A percentile compares a stretch with the other conserved stretches of the same genome.
These are phyloP conservation scores for Colletotrichum tofieldiae DNA, from an alignment of 2,329 filamentous ascomycete genomes.

Conservation along the genomic window DNA sequence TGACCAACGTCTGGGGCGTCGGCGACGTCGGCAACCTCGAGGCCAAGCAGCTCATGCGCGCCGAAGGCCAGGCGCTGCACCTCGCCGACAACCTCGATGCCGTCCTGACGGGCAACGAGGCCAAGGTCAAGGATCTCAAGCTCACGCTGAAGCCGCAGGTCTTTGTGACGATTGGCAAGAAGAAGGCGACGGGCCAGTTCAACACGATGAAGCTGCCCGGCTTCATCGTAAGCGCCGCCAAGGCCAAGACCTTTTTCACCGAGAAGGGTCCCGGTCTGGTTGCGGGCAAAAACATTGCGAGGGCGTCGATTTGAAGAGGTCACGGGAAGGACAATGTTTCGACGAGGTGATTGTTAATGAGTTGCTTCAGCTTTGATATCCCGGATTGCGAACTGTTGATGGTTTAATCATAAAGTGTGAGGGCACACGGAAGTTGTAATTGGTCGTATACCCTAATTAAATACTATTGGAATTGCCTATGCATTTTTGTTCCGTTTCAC, in stretches of 20 bases:
- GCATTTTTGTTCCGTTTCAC: background rate
- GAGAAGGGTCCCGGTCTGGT: constrained; percentile 40
- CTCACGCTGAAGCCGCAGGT: constrained; percentile 41
- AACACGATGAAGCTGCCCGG: constrained; percentile 42
- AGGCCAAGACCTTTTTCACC: constrained; percentile 43
- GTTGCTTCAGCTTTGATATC: constrained; percentile 39
- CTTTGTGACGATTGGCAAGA: constrained; percentile 42
- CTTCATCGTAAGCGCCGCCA: constrained; percentile 42
- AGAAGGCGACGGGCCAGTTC: constrained; percentile 41
- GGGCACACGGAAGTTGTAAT: constrained; percentile 32
- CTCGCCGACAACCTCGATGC: constrained; percentile 54
- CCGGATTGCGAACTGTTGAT: constrained; percentile 19
- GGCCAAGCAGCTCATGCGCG: constrained; percentile 45
- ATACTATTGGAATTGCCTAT: background rate
- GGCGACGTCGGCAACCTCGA: constrained; percentile 49
- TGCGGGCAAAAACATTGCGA: constrained; percentile 40
- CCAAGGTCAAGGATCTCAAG: constrained; percentile 40
- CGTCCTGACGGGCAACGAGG: constrained; percentile 39
- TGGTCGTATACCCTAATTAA: constrained; percentile 32
- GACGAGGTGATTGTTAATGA: background rate
- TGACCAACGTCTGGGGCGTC: constrained; percentile 48
- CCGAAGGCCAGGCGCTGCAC: constrained; percentile 54
- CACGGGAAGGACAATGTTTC: background rate
- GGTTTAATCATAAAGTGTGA: constrained; percentile 14
- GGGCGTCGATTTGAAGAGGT: constrained; percentile 24